These are phyloP conservation scores for Fusarium sp. DNA, from an alignment of 2,329 filamentous ascomycete species.

Conservation along the genomic window DNA sequence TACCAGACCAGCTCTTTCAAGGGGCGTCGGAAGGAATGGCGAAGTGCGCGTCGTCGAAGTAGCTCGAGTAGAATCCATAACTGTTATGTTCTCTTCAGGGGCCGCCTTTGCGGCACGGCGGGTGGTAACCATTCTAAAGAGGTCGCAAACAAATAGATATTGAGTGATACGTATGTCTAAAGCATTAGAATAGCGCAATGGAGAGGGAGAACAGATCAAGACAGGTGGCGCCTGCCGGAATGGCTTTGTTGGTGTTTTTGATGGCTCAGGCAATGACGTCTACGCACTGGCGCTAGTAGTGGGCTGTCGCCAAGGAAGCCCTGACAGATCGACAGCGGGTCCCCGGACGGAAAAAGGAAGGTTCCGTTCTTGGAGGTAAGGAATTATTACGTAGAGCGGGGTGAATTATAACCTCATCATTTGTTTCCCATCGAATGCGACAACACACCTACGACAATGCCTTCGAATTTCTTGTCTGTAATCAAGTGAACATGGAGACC, in stretches of 20 bases:
- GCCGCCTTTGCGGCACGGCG: constrained; percentile 42
- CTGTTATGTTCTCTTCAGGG: constrained; percentile 24
- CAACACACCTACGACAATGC: neutral
- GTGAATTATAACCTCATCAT: constrained; percentile 5
- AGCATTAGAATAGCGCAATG: constrained; percentile 15
- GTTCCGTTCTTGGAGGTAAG: constrained; percentile 9
- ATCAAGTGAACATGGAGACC: constrained; percentile 6
- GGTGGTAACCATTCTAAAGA: constrained; percentile 44
- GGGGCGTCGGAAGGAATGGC: constrained; percentile 75
- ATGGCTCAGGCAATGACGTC: constrained; percentile 44
- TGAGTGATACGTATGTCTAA: neutral
- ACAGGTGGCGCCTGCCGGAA: constrained; percentile 15
- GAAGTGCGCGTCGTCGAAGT: constrained; percentile 53
- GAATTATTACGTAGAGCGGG: constrained; percentile 7
- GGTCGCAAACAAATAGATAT: neutral
- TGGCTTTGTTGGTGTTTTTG: constrained; percentile 28
- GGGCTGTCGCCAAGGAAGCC: constrained; percentile 25
- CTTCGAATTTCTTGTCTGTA: neutral
- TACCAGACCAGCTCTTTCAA: constrained; percentile 72
- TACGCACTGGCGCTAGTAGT: constrained; percentile 30
- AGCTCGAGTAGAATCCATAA: constrained; percentile 24
- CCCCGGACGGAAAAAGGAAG: constrained; percentile 34
- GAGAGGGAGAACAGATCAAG: neutral
- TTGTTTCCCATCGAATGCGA: neutral
- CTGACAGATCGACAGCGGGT: constrained; percentile 1